Conservation (phyloP, 495 filamentous ascomycete genomes). For the Trichoderma gamsii region DNA sequence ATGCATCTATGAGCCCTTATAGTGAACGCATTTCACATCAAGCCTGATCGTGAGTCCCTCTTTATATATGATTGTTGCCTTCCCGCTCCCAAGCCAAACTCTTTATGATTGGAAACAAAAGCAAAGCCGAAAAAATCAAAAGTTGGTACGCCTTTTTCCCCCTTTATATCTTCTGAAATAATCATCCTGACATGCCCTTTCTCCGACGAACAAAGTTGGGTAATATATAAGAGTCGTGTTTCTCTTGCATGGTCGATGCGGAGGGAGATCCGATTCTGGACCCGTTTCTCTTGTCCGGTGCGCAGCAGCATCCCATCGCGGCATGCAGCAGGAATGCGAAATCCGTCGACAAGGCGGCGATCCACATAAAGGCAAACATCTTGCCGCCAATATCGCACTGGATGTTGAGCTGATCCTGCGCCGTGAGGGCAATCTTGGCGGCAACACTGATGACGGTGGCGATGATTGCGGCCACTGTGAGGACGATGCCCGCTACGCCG, state of each 20-base stretch:
- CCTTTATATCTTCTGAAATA: background rate
- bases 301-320: constrained; percentile 66
- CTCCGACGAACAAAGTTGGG: constrained; percentile 2
- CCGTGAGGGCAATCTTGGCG: constrained; percentile 60
- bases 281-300: background rate
- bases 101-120: background rate
- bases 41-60: background rate
- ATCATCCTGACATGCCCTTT: background rate
- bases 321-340: constrained; percentile 66
- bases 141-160: background rate
- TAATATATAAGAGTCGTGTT: background rate
- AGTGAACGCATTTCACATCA: background rate
- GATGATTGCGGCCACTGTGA: constrained; percentile 59
- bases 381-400: constrained; percentile 56
- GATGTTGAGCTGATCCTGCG: constrained; percentile 64
- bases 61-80: background rate
- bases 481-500: constrained; percentile 58
- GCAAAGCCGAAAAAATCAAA: background rate
- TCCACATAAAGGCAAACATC: constrained; percentile 92
- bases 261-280: background rate
- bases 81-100: background rate
- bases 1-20: background rate
- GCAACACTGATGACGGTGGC: constrained; percentile 73
- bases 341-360: constrained; percentile 59
- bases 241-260: background rate